A percentile compares a stretch with the other conserved stretches of the same genome.
phyloP scores from a whole-genome alignment of 495 filamentous ascomycete species.

The Penicillium dipodomyicola region DNA sequence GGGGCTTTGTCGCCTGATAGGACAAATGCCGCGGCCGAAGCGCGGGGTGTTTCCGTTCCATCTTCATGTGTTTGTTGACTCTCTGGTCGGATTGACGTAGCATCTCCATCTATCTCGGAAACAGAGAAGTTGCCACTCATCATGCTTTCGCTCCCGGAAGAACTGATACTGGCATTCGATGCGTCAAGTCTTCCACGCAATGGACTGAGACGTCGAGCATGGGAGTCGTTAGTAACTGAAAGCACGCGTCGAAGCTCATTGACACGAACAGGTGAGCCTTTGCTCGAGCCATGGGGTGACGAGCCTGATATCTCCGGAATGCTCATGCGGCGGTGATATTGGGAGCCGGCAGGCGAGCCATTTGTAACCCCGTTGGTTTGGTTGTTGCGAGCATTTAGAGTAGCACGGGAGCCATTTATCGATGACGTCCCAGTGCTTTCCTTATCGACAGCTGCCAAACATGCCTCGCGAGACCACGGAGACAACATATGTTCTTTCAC shows the following conservation, averaged over 20 bases:
- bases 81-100: constrained; percentile 29
- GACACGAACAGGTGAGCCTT: constrained; percentile 73
- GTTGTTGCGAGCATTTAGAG: constrained; percentile 55
- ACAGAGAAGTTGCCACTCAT: constrained; percentile 39
- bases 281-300: constrained; percentile 53
- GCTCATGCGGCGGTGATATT: constrained; percentile 38
- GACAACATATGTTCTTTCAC: constrained; percentile 71
- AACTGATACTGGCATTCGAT: constrained; percentile 39
- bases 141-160: constrained; percentile 49
- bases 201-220: constrained; percentile 39
- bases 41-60: constrained; percentile 38
- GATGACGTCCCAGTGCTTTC: constrained; percentile 65
- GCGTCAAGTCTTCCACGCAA: constrained; percentile 37
- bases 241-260: constrained; percentile 80
- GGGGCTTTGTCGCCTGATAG: constrained; percentile 14
- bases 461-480: constrained; percentile 73
- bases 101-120: constrained; percentile 40
- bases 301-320: constrained; percentile 50
- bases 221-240: constrained; percentile 46
- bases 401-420: constrained; percentile 69
- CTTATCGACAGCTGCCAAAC: constrained; percentile 63
- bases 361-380: constrained; percentile 53
- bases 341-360: constrained; percentile 31
- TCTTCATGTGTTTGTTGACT: constrained; percentile 25
- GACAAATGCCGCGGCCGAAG: constrained; percentile 22